Base-by-base conservation (phyloP, 2,329 filamentous ascomycete genomes). In the Aspergillus terreus region DNA sequence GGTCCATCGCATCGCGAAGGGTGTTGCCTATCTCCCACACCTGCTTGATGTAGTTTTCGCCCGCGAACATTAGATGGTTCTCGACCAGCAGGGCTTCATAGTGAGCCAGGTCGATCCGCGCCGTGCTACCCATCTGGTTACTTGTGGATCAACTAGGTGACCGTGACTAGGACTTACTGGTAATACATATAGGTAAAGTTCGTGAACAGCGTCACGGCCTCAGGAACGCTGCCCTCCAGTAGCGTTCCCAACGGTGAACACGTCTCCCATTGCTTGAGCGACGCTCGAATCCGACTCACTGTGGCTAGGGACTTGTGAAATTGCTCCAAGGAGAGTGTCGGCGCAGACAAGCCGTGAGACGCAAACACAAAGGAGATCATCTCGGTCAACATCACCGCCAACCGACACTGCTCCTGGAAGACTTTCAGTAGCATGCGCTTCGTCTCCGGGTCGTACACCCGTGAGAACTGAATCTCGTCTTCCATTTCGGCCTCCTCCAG, bases 181-280 rank as follows among this genome's bases (percentile, higher is more conserved):
- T 79, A 80, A 50, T 78, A 78, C 72, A 80, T 78, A 53, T 76
- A 78, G 59, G 78, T 75, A 55, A 79, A 58, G 40, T 76, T 77
- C 4, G 73, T 76, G 59, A 77, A 77, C 6, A 51, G 44, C 9
- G 44, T 42, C 2, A 52, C 53, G 4, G 53, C 42, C 7, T 59
- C 57, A 4, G 52, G 48, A 2, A 42, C 48, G 19, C 49, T 45
- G 0, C 43, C 49, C 5, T 49, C 46, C 4, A 45, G 44, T 46
- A 46, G 50, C n/a, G 46, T 23, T 1, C 47, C 25, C 11, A 56
- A 42, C 9, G 46, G 49, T 9, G 48, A 51, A 6, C 52, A 44
- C 3, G 32, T n/a, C 30, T 60, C 50, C 62, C 63, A 65, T 10
- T 55, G 44, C 12, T 54, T n/a, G 21, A 64, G 47, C 1, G 55